Conservation (phyloP, 306 rosid genomes). For the Pueraria montana region DNA sequence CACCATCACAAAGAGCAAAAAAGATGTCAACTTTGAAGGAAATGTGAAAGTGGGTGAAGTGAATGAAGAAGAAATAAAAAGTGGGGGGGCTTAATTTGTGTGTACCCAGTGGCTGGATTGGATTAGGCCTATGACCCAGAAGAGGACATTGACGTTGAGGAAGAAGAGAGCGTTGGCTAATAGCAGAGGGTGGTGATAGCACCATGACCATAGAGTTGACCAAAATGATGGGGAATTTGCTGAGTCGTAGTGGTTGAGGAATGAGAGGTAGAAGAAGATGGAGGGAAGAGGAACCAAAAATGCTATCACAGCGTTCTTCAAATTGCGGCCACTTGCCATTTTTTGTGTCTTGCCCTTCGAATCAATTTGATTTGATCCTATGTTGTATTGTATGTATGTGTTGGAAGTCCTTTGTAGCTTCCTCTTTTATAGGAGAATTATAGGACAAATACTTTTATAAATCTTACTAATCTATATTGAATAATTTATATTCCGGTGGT, state of each 20-base stretch:
- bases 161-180: constrained; percentile 81
- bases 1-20: constrained; percentile 42
- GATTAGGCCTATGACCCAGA: constrained; percentile 84
- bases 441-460: neutral
- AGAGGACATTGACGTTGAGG: constrained; percentile 84
- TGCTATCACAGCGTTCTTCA: constrained; percentile 72
- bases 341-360: neutral
- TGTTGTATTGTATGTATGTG: neutral
- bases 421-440: constrained; percentile 28
- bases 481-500: neutral
- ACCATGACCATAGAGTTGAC: constrained; percentile 75
- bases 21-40: constrained; percentile 39
- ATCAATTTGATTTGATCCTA: neutral
- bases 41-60: neutral
- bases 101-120: constrained; percentile 87
- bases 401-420: neutral
- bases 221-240: constrained; percentile 37
- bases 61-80: neutral
- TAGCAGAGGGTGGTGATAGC: constrained; percentile 83
- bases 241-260: constrained; percentile 58
- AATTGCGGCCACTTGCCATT: constrained; percentile 49
- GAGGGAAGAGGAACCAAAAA: constrained; percentile 85
- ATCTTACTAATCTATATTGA: neutral
- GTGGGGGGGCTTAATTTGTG: neutral
- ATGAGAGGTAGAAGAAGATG: constrained; percentile 73